phyloP scores from a whole-genome alignment of 176 grass and related monocot species.

The Bolboschoenus planiculmis region DNA sequence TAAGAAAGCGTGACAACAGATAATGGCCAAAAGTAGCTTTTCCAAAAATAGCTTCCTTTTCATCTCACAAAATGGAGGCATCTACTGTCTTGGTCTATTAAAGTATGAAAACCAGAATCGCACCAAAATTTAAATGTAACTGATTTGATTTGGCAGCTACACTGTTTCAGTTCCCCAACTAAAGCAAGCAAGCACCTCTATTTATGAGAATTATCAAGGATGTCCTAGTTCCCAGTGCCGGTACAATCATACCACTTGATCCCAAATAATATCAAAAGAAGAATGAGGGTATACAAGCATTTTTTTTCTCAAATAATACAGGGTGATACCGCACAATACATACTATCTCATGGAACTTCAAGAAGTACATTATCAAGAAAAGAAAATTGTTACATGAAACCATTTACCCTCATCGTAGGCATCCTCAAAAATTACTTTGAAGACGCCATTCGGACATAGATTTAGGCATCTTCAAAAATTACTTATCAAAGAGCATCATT shows the following conservation, averaged over 20 bases:
- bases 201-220: background rate
- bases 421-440: background rate
- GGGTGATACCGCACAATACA: too few relatives aligned
- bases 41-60: constrained; percentile 8
- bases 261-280: background rate
- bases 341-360: background rate
- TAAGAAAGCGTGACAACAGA: background rate
- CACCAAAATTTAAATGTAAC: background rate
- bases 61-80: background rate
- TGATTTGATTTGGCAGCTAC: background rate
- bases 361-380: background rate
- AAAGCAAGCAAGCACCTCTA: background rate
- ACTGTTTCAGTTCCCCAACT: background rate
- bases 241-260: too few relatives aligned
- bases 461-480: background rate
- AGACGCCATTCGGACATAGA: background rate
- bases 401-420: background rate
- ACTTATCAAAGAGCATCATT: background rate
- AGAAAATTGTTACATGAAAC: background rate
- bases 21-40: background rate
- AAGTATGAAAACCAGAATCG: constrained; percentile 4
- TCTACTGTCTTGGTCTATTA: background rate
- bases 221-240: too few relatives aligned
- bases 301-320: too few relatives aligned
- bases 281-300: background rate